phyloP scores from a whole-genome alignment of 805 yeast species.

The Clavispora asparagi region DNA sequence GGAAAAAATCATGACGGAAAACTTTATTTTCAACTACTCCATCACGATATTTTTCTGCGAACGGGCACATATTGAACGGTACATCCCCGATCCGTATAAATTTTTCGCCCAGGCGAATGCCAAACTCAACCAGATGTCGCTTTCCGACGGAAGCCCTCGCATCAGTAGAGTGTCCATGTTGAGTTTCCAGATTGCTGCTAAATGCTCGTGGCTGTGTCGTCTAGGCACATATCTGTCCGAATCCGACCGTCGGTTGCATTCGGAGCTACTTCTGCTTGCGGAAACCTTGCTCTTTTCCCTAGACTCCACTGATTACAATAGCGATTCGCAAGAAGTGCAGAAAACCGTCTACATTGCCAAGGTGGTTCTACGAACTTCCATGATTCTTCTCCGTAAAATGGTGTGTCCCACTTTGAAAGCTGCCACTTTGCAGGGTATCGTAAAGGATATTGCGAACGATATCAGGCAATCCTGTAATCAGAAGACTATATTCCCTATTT shows the following conservation, averaged over 20 bases:
- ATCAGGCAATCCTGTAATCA: conserved; percentile 4
- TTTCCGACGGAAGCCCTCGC: conserved; percentile 3
- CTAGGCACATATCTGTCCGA: conserved; percentile 6
- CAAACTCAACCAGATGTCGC: conserved; percentile 3
- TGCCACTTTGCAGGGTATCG: conserved; percentile 1
- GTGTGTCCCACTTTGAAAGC: not conserved
- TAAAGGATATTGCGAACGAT: conserved; percentile 5
- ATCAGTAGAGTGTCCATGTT: conserved; percentile 8
- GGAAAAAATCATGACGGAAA: conserved; percentile 11
- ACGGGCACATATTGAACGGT: conserved; percentile 3
- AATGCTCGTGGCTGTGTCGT: conserved; percentile 16
- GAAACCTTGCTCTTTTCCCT: conserved; percentile 4
- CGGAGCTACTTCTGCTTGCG: conserved; percentile 5
- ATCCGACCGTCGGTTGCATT: not conserved
- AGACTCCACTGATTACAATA: not conserved
- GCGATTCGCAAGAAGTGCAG: not conserved
- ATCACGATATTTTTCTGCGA: conserved; percentile 12
- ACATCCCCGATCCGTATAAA: conserved; percentile 11
- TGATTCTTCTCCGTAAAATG: conserved; percentile 9
- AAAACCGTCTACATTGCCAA: conserved; percentile 8
- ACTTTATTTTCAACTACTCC: conserved; percentile 13
- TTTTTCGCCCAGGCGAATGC: conserved; percentile 6
- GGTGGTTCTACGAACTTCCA: conserved; percentile 6
- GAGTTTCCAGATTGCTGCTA: conserved; percentile 14
- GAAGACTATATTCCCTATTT: conserved; percentile 10